phyloP scores from a whole-genome alignment of 2,329 filamentous ascomycete species.

The Fusarium continuum region DNA sequence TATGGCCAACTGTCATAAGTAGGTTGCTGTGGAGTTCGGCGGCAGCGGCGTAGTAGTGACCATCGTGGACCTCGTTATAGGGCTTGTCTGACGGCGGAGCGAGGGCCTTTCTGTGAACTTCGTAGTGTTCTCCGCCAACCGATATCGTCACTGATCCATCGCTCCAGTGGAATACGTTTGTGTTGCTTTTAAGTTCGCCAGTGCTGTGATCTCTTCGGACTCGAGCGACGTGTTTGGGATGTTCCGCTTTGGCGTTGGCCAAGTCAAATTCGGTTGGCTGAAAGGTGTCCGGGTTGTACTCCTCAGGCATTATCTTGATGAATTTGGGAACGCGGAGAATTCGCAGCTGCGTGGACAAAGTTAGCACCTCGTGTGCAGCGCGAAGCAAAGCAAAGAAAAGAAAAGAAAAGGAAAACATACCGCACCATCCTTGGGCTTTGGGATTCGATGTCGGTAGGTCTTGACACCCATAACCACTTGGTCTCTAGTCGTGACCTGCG shows the following conservation, averaged over 20 bases:
- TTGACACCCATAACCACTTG: slow-evolving; percentile 70
- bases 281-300: slow-evolving; percentile 73
- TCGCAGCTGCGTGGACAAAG: slow-evolving; percentile 65
- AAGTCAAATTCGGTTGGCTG: slow-evolving; percentile 66
- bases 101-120: slow-evolving; percentile 74
- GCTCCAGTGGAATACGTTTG: slow-evolving; percentile 79
- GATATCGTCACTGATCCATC: slow-evolving; percentile 80
- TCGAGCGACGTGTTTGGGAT: slow-evolving; percentile 72
- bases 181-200: slow-evolving; percentile 75
- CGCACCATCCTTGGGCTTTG: slow-evolving; percentile 75
- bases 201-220: slow-evolving; percentile 75
- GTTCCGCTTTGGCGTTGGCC: slow-evolving; percentile 61
- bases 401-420: slow-evolving; percentile 59
- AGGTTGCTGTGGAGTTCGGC: slow-evolving; percentile 74
- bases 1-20: slow-evolving; percentile 77
- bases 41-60: slow-evolving; percentile 79
- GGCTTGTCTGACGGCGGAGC: slow-evolving; percentile 68
- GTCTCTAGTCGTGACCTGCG: slow-evolving; percentile 58
- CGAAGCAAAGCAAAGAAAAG: no score
- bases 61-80: slow-evolving; percentile 74
- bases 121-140: slow-evolving; percentile 80
- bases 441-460: slow-evolving; percentile 74
- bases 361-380: slow-evolving; percentile 8
- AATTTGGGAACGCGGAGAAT: slow-evolving; percentile 77
- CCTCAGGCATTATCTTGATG: slow-evolving; percentile 72